Base-by-base conservation (phyloP, 805 yeast genomes). In the Nakazawaea anatomiae region DNA sequence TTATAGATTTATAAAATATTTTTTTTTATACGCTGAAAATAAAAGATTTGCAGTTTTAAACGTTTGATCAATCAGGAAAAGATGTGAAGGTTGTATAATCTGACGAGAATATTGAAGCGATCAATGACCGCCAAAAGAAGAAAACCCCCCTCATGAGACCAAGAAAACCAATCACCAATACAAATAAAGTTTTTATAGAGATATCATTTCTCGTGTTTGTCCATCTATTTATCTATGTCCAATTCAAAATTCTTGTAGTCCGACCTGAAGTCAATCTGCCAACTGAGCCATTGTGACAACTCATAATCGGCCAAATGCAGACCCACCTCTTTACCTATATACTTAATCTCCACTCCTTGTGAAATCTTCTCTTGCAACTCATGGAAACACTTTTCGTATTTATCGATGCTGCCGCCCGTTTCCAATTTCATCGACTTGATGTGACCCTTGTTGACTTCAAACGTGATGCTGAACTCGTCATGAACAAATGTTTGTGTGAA, bases 391-490 rank as follows among this genome's bases (percentile, higher is more conserved):
- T 54, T 47, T 39, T 56, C 55, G 7, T 42, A 25, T 10, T 60
- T 32, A 5, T 53, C 52, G 2, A 47, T 43, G 4, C 3, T 25
- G 14, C 35, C 35, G 11, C 8, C 3, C 35, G 27, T 57, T 32
- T 60, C 61, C 2, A 71, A 57, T 0, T 60, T 39, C 2, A 73
- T 71, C 4, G 58, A 49, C 31, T 55, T 60, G 18, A 59, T 41
- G 42, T 35, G 32, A 1, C 87, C 87, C 52, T 78, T 81, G 5
- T 76, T 83, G 3, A 89, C 82, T 2, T 61, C 52, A 42, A 76
- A 72, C 35, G 56, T 61, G 5, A 77, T 60, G 14, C 46, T 49
- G 56, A 72, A 55, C 10, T 69, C 63, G 52, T 62, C 55, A 0
- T 64, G 63, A 41, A 70, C 65, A 2, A 58, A 60, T 18, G 60